phyloP scores from a whole-genome alignment of 2,329 filamentous ascomycete genomes.

The Cladosporium sp. region DNA sequence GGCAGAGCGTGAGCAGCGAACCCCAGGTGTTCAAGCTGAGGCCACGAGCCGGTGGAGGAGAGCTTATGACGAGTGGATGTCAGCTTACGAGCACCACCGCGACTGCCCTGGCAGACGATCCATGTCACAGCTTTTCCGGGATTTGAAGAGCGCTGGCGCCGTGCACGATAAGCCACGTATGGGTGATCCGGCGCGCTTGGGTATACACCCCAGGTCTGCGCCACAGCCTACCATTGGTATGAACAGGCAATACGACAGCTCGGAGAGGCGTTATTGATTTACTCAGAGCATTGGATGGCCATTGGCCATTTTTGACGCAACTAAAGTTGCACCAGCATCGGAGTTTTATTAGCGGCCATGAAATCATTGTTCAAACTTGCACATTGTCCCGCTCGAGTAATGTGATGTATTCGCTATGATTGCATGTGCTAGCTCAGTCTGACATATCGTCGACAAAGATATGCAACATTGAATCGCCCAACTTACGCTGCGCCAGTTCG shows the following conservation, averaged over 20 bases:
- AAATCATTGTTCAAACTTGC: neutral
- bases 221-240: neutral
- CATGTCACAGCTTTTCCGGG: neutral
- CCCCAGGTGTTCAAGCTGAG: no score
- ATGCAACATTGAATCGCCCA: no score
- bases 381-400: neutral
- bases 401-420: neutral
- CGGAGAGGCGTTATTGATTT: neutral
- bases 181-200: no score
- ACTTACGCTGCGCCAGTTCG: no score
- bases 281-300: neutral
- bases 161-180: no score
- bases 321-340: neutral
- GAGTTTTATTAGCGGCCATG: neutral
- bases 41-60: neutral
- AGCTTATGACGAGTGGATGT: constrained; percentile 9
- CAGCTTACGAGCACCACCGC: constrained; percentile 6
- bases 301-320: neutral
- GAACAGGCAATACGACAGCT: neutral
- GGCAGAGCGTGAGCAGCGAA: no score
- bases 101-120: constrained; percentile 1
- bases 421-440: neutral
- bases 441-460: neutral
- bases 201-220: neutral
- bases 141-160: no score